Evolutionary conservation across 2,329 filamentous ascomycete species (phyloP).

Genomic region (Chalaropsis thielavioides): DNA sequence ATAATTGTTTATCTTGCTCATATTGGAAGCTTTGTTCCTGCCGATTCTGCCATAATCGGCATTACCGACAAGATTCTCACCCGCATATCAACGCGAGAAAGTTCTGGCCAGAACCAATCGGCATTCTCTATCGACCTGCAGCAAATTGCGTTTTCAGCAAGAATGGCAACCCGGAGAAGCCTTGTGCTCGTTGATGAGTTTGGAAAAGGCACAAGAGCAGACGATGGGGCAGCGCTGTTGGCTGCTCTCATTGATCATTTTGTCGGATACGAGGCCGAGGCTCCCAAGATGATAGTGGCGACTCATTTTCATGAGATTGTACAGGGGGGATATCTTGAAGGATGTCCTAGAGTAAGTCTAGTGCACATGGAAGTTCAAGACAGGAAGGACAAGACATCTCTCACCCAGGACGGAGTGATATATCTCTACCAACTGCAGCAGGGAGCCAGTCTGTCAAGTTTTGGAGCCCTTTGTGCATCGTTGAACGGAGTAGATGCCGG

Average conservation of each 20-base stretch:
- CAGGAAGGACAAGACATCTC: conserved; percentile 38
- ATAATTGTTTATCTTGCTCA: conserved; percentile 87
- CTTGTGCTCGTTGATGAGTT: conserved; percentile 91
- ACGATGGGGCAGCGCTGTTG: conserved; percentile 45
- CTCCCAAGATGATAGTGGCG: conserved; percentile 44
- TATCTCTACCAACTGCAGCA: conserved; percentile 57
- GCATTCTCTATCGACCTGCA: conserved; percentile 67
- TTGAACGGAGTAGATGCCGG: conserved; percentile 66
- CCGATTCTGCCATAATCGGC: conserved; percentile 59
- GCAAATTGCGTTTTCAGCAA: conserved; percentile 66
- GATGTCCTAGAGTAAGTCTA: conserved; percentile 33
- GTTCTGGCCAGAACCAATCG: conserved; percentile 43
- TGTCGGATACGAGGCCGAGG: conserved; percentile 29
- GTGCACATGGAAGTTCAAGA: conserved; percentile 54
- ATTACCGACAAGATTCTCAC: conserved; percentile 88
- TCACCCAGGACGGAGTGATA: conserved; percentile 47
- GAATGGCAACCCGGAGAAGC: conserved; percentile 58
- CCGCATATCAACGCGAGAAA: conserved; percentile 61
- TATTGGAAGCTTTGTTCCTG: conserved; percentile 83
- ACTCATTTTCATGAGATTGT: conserved; percentile 62
- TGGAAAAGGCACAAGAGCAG: conserved; percentile 46
- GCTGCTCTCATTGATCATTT: conserved; percentile 45
- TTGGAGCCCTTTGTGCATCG: conserved; percentile 71
- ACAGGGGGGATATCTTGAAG: conserved; percentile 41
- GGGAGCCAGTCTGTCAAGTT: conserved; percentile 65